Conservation (phyloP, 2,329 filamentous ascomycete species). For the Septoria linicola region DNA sequence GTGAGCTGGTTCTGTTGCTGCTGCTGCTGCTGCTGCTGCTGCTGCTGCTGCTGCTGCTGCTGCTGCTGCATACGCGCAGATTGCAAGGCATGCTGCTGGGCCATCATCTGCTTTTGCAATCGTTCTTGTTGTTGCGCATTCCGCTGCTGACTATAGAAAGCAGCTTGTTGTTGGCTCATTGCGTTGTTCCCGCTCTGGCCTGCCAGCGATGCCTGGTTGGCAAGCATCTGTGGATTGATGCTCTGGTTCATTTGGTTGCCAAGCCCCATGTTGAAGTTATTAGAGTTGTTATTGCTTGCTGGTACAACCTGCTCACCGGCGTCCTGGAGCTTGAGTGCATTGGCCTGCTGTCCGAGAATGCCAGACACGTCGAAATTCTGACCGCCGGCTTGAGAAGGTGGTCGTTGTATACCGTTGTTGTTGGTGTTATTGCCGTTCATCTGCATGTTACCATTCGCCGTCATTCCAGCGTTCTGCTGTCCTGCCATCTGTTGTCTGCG, state of each 20-base stretch:
- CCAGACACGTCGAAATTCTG: slow-evolving; percentile 51
- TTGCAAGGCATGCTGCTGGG: slow-evolving; percentile 39
- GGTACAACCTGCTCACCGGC: slow-evolving; percentile 64
- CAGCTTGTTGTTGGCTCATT: slow-evolving; percentile 42
- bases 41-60: slow-evolving; percentile 44
- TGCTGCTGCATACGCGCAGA: slow-evolving; percentile 37
- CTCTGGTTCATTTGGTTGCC: slow-evolving; percentile 31
- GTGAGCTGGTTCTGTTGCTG: slow-evolving; percentile 47
- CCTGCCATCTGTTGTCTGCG: slow-evolving; percentile 17
- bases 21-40: slow-evolving; percentile 40
- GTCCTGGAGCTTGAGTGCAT: slow-evolving; percentile 61
- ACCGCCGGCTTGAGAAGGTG: slow-evolving; percentile 40
- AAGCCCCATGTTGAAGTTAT: slow-evolving; percentile 35
- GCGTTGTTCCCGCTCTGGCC: slow-evolving; percentile 21
- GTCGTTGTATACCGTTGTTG: slow-evolving; percentile 33
- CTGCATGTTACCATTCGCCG: slow-evolving; percentile 30
- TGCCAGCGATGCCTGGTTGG: slow-evolving; percentile 25
- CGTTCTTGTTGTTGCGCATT: slow-evolving; percentile 45
- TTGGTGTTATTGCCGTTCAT: slow-evolving; percentile 38
- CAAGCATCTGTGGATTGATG: slow-evolving; percentile 41
- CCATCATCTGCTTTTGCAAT: slow-evolving; percentile 41
- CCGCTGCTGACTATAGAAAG: slow-evolving; percentile 38
- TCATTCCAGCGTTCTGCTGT: slow-evolving; percentile 11
- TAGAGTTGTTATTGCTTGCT: slow-evolving; percentile 55
- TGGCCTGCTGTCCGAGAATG: slow-evolving; percentile 60